Evolutionary conservation across 345 rosid genomes (phyloP).

Genomic region (Gossypium bickii): DNA sequence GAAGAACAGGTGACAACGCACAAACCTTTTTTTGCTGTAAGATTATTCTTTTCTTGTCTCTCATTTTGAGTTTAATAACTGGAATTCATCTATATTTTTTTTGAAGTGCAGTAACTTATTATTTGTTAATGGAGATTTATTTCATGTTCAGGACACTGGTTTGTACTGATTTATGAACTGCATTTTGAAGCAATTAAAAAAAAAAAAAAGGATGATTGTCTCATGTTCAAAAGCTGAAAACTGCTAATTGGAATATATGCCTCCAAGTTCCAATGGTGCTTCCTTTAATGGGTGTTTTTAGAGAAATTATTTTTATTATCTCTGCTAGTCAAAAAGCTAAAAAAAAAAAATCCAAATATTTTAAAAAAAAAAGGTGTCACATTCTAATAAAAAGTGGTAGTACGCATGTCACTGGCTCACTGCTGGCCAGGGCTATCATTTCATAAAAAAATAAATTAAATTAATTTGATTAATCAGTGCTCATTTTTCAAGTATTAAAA

Average conservation of each 20-base stretch:
- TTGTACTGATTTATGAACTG: not conserved
- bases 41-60: not conserved
- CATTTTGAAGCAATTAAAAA: not conserved
- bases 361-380: too few species aligned
- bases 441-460: too few species aligned
- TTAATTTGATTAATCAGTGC: not conserved
- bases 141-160: not conserved
- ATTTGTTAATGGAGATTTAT: not conserved
- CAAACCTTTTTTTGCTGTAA: not conserved
- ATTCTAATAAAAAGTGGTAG: too few species aligned
- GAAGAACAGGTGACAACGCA: not conserved
- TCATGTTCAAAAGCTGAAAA: not conserved
- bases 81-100: not conserved
- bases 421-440: too few species aligned
- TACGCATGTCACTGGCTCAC: too few species aligned
- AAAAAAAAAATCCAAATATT: too few species aligned
- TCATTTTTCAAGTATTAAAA: not conserved
- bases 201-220: too few species aligned
- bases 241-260: not conserved
- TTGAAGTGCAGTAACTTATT: not conserved
- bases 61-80: not conserved
- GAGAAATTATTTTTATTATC: not conserved
- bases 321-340: not conserved
- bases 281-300: not conserved
- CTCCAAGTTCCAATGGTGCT: slow-evolving; percentile 1